Base-by-base conservation (phyloP, 2,329 filamentous ascomycete genomes). In the Lecanicillium sp. region DNA sequence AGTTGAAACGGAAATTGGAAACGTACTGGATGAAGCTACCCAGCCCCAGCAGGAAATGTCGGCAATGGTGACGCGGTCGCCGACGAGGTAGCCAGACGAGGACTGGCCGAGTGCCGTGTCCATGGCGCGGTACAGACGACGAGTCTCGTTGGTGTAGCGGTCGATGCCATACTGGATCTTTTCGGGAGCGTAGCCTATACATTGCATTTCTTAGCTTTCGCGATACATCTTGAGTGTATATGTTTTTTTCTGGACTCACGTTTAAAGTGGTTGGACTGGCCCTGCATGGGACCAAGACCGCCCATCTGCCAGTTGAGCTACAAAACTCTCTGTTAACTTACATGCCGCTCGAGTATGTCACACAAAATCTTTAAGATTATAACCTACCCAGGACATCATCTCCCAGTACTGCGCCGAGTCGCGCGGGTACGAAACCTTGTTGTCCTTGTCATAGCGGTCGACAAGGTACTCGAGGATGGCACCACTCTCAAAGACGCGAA, bases 41-140 rank as follows among this genome's bases (percentile, higher is more conserved):
- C 87, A 94, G 18, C 85, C 85, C 74, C 82, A 88, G 57, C 77
- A 76, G 30, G 85, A 70, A 43, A 95, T 84, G 57, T 95, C 88
- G 2, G 85, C 86, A 48, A 85, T 78, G 31, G 83, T 86, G 44
- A 73, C 67, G 45, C 75, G 75, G 56, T 85, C 75, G 27, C 83
- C 84, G 32, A 82, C 78, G 11, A 82, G 60, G 54, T 70, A 82
- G 11, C 73, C 74, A 0, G 69, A 73, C 3, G 59, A 55, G 5
- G 70, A 71, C 51, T 70, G 68, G 45, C 63, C 58, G 31, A 95
- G 74, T 40, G 88, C 79, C 34, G 72, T 76, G 53, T 94, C 80
- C 43, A 94, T 65, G 15, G 87, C 81, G 37, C 78, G 70, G 64
- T 92, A 94, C 2, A 95, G 69, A 12, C 88, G 79, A n/a, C 81